Base-by-base conservation (phyloP, 2,329 filamentous ascomycete species). In the Zymoseptoria tritici region DNA sequence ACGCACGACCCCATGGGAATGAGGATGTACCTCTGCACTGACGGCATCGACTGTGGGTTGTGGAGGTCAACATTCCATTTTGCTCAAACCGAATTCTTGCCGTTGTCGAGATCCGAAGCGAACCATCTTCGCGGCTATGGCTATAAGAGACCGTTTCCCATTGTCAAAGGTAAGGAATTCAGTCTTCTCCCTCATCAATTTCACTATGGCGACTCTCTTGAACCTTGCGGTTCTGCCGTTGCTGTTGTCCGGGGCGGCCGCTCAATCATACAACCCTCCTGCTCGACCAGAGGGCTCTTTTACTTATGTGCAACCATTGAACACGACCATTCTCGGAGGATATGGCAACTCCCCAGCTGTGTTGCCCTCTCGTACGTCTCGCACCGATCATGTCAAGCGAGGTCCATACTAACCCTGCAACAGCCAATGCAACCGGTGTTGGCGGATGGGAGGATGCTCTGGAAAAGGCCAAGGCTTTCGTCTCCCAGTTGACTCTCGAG, bases 371-470 rank as follows among this genome's bases (percentile, higher is more conserved):
- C 58, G 58, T 60, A 57, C 22, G 58, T 49, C 7, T 53, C 21
- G 21, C 22, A 19, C 19, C 22, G 7, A 29, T 2, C 52, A 26
- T 13, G 52, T 29, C 52, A 31, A 53, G 22, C 22, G 22, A 53
- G 22, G 9, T 4, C 8, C 8, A 24, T 29, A 53, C 52, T 53
- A 22, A 53, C n/a, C 13, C 8, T 31, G 4, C 13, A 31, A 61
- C 50, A 58, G 62, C 62, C 46, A 59, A 63, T 50, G 66, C 59
- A 52, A 63, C 66, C 26, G 66, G 68, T 16, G 50, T 55, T 29
- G 67, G 59, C 1, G 61, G 59, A 42, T 53, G 52, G 52, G 52
- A 57, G 29, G 50, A 51, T 49, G 49, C 52, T 8, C 29, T 50
- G 24, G 21, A 57, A 9, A 55, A 57, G 36, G 63, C 63, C 3